Percentiles rank a stretch among this genome's conserved stretches.
Conservation (phyloP, 2,329 filamentous ascomycete species). For the Paecilomyces sp. region DNA sequence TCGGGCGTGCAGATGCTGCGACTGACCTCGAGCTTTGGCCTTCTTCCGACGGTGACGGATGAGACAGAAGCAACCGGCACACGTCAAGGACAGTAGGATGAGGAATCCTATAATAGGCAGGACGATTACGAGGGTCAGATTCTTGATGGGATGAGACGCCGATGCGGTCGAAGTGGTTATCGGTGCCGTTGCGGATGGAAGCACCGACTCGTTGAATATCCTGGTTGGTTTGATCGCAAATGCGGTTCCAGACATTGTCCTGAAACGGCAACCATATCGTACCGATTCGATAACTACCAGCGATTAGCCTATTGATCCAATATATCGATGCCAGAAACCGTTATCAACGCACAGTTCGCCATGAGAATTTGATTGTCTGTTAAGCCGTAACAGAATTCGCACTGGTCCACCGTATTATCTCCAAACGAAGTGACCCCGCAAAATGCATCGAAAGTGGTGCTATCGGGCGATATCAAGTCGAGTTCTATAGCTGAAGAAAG, state of each 20-base stretch:
- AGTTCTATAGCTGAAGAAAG: conserved; percentile 25
- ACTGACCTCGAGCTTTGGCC: conserved; percentile 16
- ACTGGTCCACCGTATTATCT: conserved; percentile 34
- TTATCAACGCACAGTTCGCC: conserved; percentile 34
- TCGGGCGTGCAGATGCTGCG: conserved; percentile 22
- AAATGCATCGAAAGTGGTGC: conserved; percentile 26
- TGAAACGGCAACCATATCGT: conserved; percentile 38
- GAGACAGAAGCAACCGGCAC: conserved; percentile 35
- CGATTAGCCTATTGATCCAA: conserved; percentile 4
- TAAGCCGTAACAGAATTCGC: conserved; percentile 37
- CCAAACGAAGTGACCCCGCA: conserved; percentile 31
- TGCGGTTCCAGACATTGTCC: conserved; percentile 21
- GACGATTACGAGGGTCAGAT: conserved; percentile 35
- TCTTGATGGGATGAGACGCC: conserved; percentile 13
- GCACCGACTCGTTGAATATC: conserved; percentile 34
- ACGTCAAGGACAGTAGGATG: conserved; percentile 23
- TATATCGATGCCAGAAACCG: not conserved
- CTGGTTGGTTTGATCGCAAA: conserved; percentile 33
- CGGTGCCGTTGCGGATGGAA: conserved; percentile 23
- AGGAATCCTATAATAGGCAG: conserved; percentile 37
- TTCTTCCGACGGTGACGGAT: conserved; percentile 35
- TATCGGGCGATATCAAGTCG: conserved; percentile 20
- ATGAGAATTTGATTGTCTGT: conserved; percentile 33
- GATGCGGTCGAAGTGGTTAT: conserved; percentile 13
- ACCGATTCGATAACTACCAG: conserved; percentile 37